phyloP scores from a whole-genome alignment of 1,284 basidiomycete species.

The Earliella scabrosa region DNA sequence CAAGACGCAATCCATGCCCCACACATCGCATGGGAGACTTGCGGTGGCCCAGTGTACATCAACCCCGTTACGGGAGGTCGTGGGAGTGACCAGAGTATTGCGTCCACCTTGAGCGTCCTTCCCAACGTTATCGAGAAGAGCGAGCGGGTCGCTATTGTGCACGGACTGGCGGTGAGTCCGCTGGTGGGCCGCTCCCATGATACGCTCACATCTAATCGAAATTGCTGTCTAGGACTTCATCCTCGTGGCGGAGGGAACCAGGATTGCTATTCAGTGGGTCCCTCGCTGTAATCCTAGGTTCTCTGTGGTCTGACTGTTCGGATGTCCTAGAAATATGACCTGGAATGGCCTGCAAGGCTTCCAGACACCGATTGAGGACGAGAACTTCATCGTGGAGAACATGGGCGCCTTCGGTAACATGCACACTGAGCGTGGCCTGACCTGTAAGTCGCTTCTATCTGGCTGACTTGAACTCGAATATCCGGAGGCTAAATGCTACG shows the following conservation, averaged over 20 bases:
- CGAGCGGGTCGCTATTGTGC: slow-evolving; percentile 41
- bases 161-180: slow-evolving; percentile 31
- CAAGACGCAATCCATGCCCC: slow-evolving; percentile 66
- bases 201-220: too few relatives aligned
- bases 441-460: slow-evolving; percentile 31
- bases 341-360: slow-evolving; percentile 45
- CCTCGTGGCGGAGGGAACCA: slow-evolving; percentile 58
- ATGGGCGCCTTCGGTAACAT: slow-evolving; percentile 41
- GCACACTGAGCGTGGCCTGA: slow-evolving; percentile 41
- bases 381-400: slow-evolving; percentile 40
- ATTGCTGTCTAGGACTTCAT: slow-evolving; percentile 51
- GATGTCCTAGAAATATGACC: slow-evolving; percentile 40
- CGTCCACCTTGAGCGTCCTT: slow-evolving; percentile 42
- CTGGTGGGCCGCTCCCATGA: too few relatives aligned
- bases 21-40: slow-evolving; percentile 54
- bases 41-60: slow-evolving; percentile 51
- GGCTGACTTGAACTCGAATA: background rate
- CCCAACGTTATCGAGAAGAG: slow-evolving; percentile 46
- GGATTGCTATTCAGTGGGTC: slow-evolving; percentile 61
- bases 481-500: background rate
- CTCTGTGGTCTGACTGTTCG: background rate
- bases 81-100: slow-evolving; percentile 40
- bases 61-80: slow-evolving; percentile 38
- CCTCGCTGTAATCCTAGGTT: background rate
- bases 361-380: slow-evolving; percentile 41